Percentiles rank a stretch among this genome's conserved stretches.
Evolutionary conservation across 169 alveolate genomes (phyloP).

Genomic region (Plasmodium yoelii): DNA sequence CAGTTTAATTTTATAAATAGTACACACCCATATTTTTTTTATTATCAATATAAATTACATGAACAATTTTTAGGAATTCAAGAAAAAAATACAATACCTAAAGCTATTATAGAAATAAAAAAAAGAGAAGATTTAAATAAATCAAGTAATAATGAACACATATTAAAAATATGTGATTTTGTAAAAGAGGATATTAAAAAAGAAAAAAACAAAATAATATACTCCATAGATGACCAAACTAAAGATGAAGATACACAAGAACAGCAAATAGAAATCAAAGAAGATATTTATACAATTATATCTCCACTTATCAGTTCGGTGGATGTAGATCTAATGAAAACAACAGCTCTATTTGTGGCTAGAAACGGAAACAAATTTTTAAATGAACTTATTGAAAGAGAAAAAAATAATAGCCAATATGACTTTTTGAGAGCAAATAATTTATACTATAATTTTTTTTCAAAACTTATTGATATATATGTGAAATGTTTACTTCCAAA

Average conservation of each 20-base stretch:
- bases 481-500: constrained; percentile 94
- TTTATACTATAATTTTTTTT: constrained; percentile 94
- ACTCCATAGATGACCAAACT: constrained; percentile 45
- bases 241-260: constrained; percentile 20
- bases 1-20: constrained; percentile 88
- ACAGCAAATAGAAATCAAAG: constrained; percentile 57
- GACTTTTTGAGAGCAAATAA: constrained; percentile 97
- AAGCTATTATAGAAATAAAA: constrained; percentile 81
- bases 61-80: constrained; percentile 79
- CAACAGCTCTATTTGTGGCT: constrained; percentile 97
- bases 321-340: constrained; percentile 92
- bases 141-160: constrained; percentile 65
- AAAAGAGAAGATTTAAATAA: constrained; percentile 77
- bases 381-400: constrained; percentile 90
- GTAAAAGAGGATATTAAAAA: constrained; percentile 77
- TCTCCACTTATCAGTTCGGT: constrained; percentile 86
- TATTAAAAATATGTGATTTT: constrained; percentile 78
- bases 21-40: constrained; percentile 89
- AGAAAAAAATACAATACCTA: constrained; percentile 69
- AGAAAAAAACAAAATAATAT: constrained; percentile 76
- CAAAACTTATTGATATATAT: constrained; percentile 95
- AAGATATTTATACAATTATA: constrained; percentile 84
- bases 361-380: constrained; percentile 97
- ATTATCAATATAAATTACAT: constrained; percentile 87
- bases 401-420: constrained; percentile 91